Conservation (phyloP, 176 grass and related monocot species). For the Eragrostis nindensis region DNA sequence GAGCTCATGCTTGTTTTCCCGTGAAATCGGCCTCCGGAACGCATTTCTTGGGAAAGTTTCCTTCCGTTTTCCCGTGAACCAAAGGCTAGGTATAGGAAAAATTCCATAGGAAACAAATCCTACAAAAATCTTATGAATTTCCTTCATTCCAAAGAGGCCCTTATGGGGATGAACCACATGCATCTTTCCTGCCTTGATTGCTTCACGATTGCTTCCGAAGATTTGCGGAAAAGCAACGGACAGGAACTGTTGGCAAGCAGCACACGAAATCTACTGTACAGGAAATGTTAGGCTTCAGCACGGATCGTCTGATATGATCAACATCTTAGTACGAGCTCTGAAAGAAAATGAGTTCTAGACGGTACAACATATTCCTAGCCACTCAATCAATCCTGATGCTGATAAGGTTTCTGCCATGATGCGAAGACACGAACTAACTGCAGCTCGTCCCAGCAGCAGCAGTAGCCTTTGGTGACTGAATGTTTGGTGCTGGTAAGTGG, state of each 20-base stretch:
- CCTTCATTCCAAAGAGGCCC: no score
- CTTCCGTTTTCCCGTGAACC: no score
- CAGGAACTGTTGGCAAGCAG: not conserved
- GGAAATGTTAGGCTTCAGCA: not conserved
- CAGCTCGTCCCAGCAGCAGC: not conserved
- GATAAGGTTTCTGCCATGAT: not conserved
- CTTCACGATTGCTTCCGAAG: not conserved
- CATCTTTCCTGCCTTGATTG: conserved; percentile 9
- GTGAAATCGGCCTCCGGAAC: no score
- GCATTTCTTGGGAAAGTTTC: no score
- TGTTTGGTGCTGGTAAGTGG: not conserved
- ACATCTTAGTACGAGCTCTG: not conserved
- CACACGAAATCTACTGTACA: not conserved
- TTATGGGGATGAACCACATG: not conserved
- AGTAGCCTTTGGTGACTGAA: not conserved
- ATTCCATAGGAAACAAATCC: no score
- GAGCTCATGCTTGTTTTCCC: no score
- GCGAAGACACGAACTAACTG: not conserved
- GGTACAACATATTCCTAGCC: not conserved
- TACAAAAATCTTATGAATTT: no score
- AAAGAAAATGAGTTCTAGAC: not conserved
- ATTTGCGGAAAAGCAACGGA: conserved; percentile 34
- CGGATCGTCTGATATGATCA: not conserved
- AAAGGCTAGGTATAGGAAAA: no score
- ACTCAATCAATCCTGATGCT: not conserved